These are phyloP conservation scores for Erysimum cheiri DNA, from an alignment of 441 rosid species.

Conservation along the genomic window DNA sequence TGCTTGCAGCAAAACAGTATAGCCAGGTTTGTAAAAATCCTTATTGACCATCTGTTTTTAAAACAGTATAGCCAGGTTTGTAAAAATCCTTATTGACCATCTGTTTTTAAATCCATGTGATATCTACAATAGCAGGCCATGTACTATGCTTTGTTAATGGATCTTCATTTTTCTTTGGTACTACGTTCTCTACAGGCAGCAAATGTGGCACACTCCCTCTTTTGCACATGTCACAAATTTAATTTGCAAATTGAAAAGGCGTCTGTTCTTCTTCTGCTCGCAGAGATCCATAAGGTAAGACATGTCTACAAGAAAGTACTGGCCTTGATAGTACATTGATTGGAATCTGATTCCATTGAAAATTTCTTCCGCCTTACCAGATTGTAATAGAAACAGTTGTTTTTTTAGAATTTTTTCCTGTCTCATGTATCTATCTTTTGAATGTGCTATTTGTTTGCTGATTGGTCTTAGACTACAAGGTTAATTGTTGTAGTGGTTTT, in stretches of 20 bases:
- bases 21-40: constrained; percentile 64
- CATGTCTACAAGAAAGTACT: constrained; percentile 19
- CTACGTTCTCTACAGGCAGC: constrained; percentile 72
- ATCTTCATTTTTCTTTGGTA: constrained; percentile 39
- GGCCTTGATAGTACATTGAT: constrained; percentile 7
- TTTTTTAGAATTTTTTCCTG: background rate
- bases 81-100: constrained; percentile 23
- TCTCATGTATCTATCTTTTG: constrained; percentile 17
- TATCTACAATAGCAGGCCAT: constrained; percentile 21
- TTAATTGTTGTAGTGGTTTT: background rate
- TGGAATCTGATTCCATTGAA: constrained; percentile 28
- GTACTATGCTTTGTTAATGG: constrained; percentile 21
- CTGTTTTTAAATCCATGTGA: background rate
- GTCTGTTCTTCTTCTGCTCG: constrained; percentile 86
- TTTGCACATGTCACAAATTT: constrained; percentile 92
- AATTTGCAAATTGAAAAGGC: constrained; percentile 93
- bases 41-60: no score
- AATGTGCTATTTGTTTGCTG: constrained; percentile 20
- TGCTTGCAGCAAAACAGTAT: constrained; percentile 96
- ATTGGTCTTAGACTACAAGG: background rate
- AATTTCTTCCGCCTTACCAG: background rate
- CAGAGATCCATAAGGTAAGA: constrained; percentile 96
- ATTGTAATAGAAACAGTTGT: background rate
- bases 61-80: constrained; percentile 91
- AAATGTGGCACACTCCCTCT: constrained; percentile 83